phyloP scores from a whole-genome alignment of 2,329 filamentous ascomycete genomes.

The Paecilomyces sp. region DNA sequence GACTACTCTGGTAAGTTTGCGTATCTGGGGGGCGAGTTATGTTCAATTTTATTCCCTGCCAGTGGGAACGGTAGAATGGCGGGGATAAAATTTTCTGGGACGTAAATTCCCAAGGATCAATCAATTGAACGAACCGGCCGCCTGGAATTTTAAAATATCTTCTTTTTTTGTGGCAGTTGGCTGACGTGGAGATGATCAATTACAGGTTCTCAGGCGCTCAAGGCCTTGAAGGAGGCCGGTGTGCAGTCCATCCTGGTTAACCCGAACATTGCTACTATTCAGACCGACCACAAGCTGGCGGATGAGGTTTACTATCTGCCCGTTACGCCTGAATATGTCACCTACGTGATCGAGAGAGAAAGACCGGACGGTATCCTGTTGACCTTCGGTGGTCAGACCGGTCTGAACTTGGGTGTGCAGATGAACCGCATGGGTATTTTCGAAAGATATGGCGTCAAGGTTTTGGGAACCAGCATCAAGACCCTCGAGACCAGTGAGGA shows the following conservation, averaged over 20 bases:
- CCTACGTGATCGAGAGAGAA: slow-evolving; percentile 94
- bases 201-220: slow-evolving; percentile 86
- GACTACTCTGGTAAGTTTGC: slow-evolving; percentile 82
- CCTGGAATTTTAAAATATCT: background rate
- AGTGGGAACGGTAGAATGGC: background rate
- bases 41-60: background rate
- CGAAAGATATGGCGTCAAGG: slow-evolving; percentile 90
- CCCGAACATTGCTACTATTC: slow-evolving; percentile 96
- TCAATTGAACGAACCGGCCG: background rate
- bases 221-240: slow-evolving; percentile 92
- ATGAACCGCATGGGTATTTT: slow-evolving; percentile 96
- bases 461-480: slow-evolving; percentile 88
- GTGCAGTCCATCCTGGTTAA: slow-evolving; percentile 91
- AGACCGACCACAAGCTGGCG: slow-evolving; percentile 91
- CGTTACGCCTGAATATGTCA: slow-evolving; percentile 95
- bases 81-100: background rate
- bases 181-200: slow-evolving; percentile 10
- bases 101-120: background rate
- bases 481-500: slow-evolving; percentile 94
- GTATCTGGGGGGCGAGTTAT: background rate
- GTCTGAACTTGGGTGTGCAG: slow-evolving; percentile 90
- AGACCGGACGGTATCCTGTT: slow-evolving; percentile 94
- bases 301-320: slow-evolving; percentile 98
- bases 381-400: slow-evolving; percentile 95
- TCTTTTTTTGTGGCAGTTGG: background rate